A percentile compares a stretch with the other conserved stretches of the same genome.
Evolutionary conservation across 176 grass and related monocot species (phyloP).

Genomic region (Canna indica): DNA sequence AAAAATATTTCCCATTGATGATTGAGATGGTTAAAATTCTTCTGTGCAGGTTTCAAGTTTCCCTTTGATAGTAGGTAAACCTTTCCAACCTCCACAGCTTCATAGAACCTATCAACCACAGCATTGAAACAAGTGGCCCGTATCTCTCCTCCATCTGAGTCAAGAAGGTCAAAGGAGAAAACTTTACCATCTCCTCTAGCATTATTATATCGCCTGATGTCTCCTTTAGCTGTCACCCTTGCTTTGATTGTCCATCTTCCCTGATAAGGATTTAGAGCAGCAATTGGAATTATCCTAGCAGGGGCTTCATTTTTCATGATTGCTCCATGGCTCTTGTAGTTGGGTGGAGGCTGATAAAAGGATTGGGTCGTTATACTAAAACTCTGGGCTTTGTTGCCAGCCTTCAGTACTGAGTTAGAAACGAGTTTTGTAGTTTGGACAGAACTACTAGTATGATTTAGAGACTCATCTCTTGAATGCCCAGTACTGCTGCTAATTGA

Average conservation of each 20-base stretch:
- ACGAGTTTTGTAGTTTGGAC: slow-evolving; percentile 22
- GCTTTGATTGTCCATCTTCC: slow-evolving; percentile 91
- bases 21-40: slow-evolving; percentile 83
- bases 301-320: slow-evolving; percentile 91
- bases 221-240: slow-evolving; percentile 84
- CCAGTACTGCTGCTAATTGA: slow-evolving; percentile 10
- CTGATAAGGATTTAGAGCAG: slow-evolving; percentile 79
- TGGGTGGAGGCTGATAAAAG: slow-evolving; percentile 60
- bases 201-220: slow-evolving; percentile 82
- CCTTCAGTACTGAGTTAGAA: slow-evolving; percentile 27
- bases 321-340: slow-evolving; percentile 64
- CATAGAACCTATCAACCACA: slow-evolving; percentile 73
- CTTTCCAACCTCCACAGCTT: slow-evolving; percentile 78
- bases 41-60: slow-evolving; percentile 70
- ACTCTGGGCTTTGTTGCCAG: slow-evolving; percentile 24
- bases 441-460: slow-evolving; percentile 32
- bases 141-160: slow-evolving; percentile 87
- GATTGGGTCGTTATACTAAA: slow-evolving; percentile 55
- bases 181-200: slow-evolving; percentile 92
- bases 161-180: slow-evolving; percentile 90
- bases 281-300: slow-evolving; percentile 75
- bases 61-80: slow-evolving; percentile 89
- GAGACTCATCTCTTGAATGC: slow-evolving; percentile 19
- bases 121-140: slow-evolving; percentile 77
- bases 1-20: slow-evolving; percentile 91